Base-by-base conservation (phyloP, 2,329 filamentous ascomycete species). In the Phialemoniopsis sp. region DNA sequence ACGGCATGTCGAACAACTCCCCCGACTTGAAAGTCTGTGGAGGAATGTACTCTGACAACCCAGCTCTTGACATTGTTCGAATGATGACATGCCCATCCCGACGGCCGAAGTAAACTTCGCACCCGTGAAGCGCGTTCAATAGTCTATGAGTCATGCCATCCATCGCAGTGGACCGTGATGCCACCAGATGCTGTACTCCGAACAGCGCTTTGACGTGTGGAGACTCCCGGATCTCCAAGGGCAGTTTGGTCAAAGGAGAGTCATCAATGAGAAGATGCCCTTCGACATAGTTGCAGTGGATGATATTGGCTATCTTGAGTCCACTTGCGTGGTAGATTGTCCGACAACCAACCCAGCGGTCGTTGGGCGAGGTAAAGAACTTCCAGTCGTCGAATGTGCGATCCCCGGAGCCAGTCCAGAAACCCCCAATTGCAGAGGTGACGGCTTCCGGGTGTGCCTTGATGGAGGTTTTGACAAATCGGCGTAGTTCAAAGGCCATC, bases 51-150 rank as follows among this genome's bases (percentile, higher is more conserved):
- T 15, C 29, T 26, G 19, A 36, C 13, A 4, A 36, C 7, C 44
- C n/a, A 8, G 32, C 3, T 3, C 49, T 49, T 1, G n/a, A n/a
- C n/a, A 46, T 42, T 0, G 71, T 70, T 28, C 65, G 62, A 4
- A 82, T 63, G 0, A 79, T 47, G 0, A 75, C 47, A 0, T 44
- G 19, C 0, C 52, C 49, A 2, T 58, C 42, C 0, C 68, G 61
- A 13, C 69, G 64, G 0, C 80, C 78, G 31, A 86, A 49, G 49
- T 86, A 76, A 2, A 85, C 57, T 3, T 64, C 47, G 46, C 73
- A 63, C 0, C 52, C 60, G 2, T 62, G 42, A 50, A 15, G 55
- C 41, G 37, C 65, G 50, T 52, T 64, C 56, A 29, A 42, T 1
- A 54, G 55, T 40, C 39, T 58, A 40, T 80, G 73, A 1, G 65